These are phyloP conservation scores for Septoria linicola DNA, from an alignment of 2,329 filamentous ascomycete species.

Conservation along the genomic window DNA sequence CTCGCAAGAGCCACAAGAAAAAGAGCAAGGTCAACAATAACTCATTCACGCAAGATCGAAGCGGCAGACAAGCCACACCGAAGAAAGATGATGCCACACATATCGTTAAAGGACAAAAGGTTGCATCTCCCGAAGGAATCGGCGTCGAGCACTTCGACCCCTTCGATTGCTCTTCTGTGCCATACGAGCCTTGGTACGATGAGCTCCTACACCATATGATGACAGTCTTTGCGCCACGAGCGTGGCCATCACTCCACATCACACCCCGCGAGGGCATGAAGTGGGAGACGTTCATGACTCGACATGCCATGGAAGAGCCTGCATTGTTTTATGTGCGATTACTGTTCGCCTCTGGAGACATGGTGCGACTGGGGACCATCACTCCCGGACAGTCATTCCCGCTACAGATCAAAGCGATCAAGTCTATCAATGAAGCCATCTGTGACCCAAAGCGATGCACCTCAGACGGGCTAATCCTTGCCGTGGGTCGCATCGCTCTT, in stretches of 20 bases:
- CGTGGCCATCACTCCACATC: constrained; percentile 36
- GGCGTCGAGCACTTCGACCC: constrained; percentile 25
- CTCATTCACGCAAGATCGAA: too few relatives aligned
- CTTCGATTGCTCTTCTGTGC: constrained; percentile 36
- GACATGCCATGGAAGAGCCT: constrained; percentile 35
- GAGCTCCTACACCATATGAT: constrained; percentile 38
- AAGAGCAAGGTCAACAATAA: too few relatives aligned
- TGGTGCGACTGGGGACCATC: constrained; percentile 30
- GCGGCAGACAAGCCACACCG: too few relatives aligned
- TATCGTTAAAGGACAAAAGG: too few relatives aligned
- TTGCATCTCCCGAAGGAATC: not conserved
- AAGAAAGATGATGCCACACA: not conserved
- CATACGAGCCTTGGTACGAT: constrained; percentile 34
- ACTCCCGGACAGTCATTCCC: constrained; percentile 26
- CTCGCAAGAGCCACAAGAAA: too few relatives aligned
- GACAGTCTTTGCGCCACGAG: constrained; percentile 36
- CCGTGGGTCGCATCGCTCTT: constrained; percentile 37
- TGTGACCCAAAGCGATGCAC: constrained; percentile 20
- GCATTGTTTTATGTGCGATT: constrained; percentile 38
- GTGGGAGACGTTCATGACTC: constrained; percentile 38
- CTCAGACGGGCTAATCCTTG: constrained; percentile 33
- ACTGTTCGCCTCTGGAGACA: constrained; percentile 36
- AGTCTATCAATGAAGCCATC: constrained; percentile 31
- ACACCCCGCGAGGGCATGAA: constrained; percentile 29
- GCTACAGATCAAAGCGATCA: constrained; percentile 33